Percentiles rank a stretch among this genome's conserved stretches.
phyloP scores from a whole-genome alignment of 306 rosid genomes.

The Geum urbanum region DNA sequence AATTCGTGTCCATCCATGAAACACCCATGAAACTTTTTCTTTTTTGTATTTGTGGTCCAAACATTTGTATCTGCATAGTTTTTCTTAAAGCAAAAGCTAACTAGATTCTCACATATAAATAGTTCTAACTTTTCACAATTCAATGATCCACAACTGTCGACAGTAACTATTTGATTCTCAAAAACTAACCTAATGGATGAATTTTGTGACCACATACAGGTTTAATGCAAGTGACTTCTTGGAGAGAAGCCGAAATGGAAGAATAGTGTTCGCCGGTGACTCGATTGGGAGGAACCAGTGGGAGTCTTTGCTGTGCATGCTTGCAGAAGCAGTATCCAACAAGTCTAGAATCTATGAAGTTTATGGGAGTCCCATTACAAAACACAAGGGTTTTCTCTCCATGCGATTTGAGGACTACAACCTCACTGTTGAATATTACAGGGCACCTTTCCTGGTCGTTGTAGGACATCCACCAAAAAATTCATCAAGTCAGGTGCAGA shows the following conservation, averaged over 20 bases:
- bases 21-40: too few relatives aligned
- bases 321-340: constrained; percentile 54
- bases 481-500: constrained; percentile 32
- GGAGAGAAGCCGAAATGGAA: constrained; percentile 64
- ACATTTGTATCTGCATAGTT: not conserved
- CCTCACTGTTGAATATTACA: constrained; percentile 77
- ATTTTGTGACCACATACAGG: constrained; percentile 30
- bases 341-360: constrained; percentile 68
- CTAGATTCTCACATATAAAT: not conserved
- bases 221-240: constrained; percentile 76
- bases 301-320: constrained; percentile 87
- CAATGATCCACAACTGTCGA: not conserved
- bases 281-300: constrained; percentile 90
- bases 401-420: constrained; percentile 62
- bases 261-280: constrained; percentile 88
- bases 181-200: not conserved
- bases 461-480: constrained; percentile 58
- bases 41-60: too few relatives aligned
- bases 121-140: not conserved
- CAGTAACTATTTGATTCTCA: not conserved
- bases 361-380: constrained; percentile 65
- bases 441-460: constrained; percentile 59
- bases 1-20: not conserved
- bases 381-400: constrained; percentile 68
- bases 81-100: not conserved